Evolutionary conservation across 176 grass and related monocot genomes (phyloP).

Genomic region (Leersia perrieri): DNA sequence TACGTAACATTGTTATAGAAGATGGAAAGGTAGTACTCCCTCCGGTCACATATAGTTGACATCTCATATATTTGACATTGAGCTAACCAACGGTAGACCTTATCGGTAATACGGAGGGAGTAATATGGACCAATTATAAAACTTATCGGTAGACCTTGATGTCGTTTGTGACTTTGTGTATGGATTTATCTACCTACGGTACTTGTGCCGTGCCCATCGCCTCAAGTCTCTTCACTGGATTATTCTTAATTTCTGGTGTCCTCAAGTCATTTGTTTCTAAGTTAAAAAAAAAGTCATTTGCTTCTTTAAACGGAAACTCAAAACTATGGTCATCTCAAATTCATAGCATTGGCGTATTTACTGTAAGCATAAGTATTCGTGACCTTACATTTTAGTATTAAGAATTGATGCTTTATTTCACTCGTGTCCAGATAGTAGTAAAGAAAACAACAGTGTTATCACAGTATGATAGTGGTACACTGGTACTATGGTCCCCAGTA

Average conservation of each 20-base stretch:
- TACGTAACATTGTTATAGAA: neutral
- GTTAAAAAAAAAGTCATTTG: neutral
- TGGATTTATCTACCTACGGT: neutral
- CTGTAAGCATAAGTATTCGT: neutral
- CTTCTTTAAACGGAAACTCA: neutral
- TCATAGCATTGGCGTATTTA: neutral
- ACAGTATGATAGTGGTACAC: neutral
- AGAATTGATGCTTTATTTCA: neutral
- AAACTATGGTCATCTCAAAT: neutral
- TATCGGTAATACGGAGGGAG: too few relatives aligned
- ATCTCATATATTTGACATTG: too few relatives aligned
- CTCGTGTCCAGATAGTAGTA: neutral
- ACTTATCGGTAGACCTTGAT: neutral
- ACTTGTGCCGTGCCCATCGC: neutral
- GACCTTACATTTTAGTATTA: neutral
- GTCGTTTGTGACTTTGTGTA: neutral
- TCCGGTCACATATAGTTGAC: too few relatives aligned
- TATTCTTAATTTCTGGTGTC: neutral
- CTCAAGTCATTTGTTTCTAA: neutral
- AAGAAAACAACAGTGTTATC: conserved; percentile 12
- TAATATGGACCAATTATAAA: neutral
- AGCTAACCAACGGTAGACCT: too few relatives aligned
- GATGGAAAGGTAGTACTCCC: neutral
- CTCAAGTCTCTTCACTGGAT: neutral
- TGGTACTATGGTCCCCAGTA: neutral